Percentiles rank a stretch among this genome's conserved stretches.
Evolutionary conservation across 2,329 filamentous ascomycete genomes (phyloP).

Genomic region (Dactylellina haptotyla): DNA sequence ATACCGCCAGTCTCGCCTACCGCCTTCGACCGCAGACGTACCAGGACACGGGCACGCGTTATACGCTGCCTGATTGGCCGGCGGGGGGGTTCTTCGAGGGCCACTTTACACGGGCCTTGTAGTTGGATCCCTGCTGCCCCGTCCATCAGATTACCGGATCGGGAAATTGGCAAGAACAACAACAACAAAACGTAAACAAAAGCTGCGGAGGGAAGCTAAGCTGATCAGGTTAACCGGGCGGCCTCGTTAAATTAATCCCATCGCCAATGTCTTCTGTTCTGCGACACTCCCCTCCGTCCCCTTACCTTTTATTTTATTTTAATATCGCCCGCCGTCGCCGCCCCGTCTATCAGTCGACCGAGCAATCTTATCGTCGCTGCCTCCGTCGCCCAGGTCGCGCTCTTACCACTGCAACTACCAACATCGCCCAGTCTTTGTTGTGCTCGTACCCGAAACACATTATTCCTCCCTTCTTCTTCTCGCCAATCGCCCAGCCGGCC

Average conservation of each 20-base stretch:
- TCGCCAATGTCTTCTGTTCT: conserved; percentile 11
- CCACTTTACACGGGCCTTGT: too few species aligned
- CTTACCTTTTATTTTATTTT: background rate
- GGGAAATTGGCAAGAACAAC: conserved; percentile 36
- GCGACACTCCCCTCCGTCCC: background rate
- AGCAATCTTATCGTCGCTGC: background rate
- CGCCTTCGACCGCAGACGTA: too few species aligned
- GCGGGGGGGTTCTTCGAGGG: too few species aligned
- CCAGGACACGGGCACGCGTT: conserved; percentile 18
- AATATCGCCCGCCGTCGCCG: too few species aligned
- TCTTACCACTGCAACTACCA: too few species aligned
- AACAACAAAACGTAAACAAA: conserved; percentile 53
- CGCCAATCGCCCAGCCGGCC: background rate
- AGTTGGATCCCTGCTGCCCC: conserved; percentile 7
- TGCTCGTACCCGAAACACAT: too few species aligned
- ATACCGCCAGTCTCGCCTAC: too few species aligned
- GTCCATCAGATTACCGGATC: conserved; percentile 41
- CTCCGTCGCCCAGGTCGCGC: too few species aligned
- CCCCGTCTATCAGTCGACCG: background rate
- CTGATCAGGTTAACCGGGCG: conserved; percentile 17
- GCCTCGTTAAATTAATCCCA: conserved; percentile 29
- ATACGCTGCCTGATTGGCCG: background rate
- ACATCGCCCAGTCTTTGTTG: too few species aligned
- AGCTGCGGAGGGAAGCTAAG: conserved; percentile 9
- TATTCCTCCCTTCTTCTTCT: background rate